These are phyloP conservation scores for Trypanosoma scelopori DNA, from an alignment of 208 protist species.

Conservation along the genomic window DNA sequence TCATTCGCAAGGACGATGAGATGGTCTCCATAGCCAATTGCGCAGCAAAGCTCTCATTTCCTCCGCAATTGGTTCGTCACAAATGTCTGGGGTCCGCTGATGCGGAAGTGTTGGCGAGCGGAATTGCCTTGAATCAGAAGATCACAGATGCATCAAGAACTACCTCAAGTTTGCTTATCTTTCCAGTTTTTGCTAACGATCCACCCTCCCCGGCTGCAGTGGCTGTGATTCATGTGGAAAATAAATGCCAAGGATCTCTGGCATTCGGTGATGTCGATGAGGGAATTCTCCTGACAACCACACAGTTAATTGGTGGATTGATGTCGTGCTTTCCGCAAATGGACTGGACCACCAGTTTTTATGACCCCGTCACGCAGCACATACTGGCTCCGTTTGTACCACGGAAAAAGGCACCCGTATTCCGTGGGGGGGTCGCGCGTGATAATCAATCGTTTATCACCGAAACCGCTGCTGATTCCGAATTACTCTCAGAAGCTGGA, in stretches of 20 bases:
- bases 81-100: conserved; percentile 66
- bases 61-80: conserved; percentile 70
- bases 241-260: conserved; percentile 46
- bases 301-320: conserved; percentile 69
- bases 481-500: conserved; percentile 3
- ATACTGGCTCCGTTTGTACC: conserved; percentile 77
- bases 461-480: conserved; percentile 4
- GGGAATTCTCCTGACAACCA: conserved; percentile 50
- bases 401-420: conserved; percentile 23
- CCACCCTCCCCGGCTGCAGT: conserved; percentile 28
- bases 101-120: conserved; percentile 80
- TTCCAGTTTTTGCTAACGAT: conserved; percentile 57
- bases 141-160: conserved; percentile 38
- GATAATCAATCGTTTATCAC: conserved; percentile 10
- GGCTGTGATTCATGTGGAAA: conserved; percentile 74
- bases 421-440: background rate
- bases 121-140: conserved; percentile 78
- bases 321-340: conserved; percentile 74
- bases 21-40: conserved; percentile 88
- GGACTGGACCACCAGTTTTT: conserved; percentile 76
- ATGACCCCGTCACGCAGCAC: conserved; percentile 85
- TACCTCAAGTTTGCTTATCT: conserved; percentile 59
- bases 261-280: conserved; percentile 70
- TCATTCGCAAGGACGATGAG: conserved; percentile 69
- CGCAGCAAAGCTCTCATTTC: conserved; percentile 60